phyloP scores from a whole-genome alignment of 306 rosid species.

The Heteromeles arbutifolia region DNA sequence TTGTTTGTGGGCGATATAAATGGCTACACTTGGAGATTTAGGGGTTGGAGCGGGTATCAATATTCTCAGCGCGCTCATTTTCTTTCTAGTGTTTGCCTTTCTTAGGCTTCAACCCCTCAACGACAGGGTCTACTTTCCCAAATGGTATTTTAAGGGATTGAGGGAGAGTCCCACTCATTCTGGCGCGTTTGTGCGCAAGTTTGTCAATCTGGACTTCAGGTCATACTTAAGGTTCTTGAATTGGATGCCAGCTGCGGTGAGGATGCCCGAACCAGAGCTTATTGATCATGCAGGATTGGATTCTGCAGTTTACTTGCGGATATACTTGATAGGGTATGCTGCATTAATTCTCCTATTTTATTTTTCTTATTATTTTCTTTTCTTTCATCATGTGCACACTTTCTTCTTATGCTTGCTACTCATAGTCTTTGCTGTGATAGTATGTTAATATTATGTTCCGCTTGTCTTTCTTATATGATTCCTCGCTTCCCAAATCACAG shows the following conservation, averaged over 20 bases:
- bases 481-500: neutral
- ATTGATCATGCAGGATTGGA: constrained; percentile 96
- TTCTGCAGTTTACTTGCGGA: constrained; percentile 90
- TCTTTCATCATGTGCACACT: neutral
- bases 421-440: neutral
- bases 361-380: neutral
- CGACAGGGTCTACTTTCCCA: constrained; percentile 92
- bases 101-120: constrained; percentile 95
- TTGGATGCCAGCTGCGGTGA: constrained; percentile 95
- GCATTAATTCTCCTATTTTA: neutral
- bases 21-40: constrained; percentile 78
- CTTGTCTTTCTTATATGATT: neutral
- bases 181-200: constrained; percentile 61
- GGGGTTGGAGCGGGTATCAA: constrained; percentile 70
- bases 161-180: constrained; percentile 70
- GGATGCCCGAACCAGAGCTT: constrained; percentile 94
- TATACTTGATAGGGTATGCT: constrained; percentile 84
- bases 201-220: constrained; percentile 84
- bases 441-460: neutral
- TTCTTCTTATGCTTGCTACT: neutral
- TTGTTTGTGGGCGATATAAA: constrained; percentile 18
- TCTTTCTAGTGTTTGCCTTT: constrained; percentile 72
- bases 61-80: constrained; percentile 64
- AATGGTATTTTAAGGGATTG: constrained; percentile 82
- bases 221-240: constrained; percentile 63